Conservation (phyloP, 2,329 filamentous ascomycete genomes). For the Fonsecaea nubica region DNA sequence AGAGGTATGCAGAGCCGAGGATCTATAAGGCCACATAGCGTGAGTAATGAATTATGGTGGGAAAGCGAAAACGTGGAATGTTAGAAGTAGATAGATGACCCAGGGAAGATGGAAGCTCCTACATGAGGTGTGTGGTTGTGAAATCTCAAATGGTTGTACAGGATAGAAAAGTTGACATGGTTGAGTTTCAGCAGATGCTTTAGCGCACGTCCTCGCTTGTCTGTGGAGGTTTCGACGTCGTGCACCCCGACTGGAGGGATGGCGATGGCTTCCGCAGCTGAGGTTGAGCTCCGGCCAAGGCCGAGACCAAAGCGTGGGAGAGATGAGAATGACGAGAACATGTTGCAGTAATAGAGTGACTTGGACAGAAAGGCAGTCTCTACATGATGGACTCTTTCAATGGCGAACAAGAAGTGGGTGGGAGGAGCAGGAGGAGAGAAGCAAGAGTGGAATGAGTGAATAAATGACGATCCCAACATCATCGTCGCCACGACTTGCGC, state of each 20-base stretch:
- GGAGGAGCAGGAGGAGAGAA: background rate
- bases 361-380: background rate
- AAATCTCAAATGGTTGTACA: constrained; percentile 75
- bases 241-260: constrained; percentile 75
- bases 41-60: background rate
- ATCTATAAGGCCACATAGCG: constrained; percentile 50
- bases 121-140: constrained; percentile 85
- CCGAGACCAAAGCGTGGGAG: constrained; percentile 30
- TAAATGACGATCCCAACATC: background rate
- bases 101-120: constrained; percentile 41
- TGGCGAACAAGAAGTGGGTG: background rate
- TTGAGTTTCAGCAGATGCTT: constrained; percentile 92
- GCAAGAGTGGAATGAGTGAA: background rate
- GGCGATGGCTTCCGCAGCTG: constrained; percentile 42
- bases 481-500: background rate
- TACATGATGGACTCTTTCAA: background rate
- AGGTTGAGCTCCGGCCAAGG: constrained; percentile 25
- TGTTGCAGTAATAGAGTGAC: background rate
- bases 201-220: constrained; percentile 79
- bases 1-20: constrained; percentile 81
- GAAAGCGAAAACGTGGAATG: constrained; percentile 19
- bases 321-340: constrained; percentile 28
- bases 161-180: constrained; percentile 84
- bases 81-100: constrained; percentile 32
- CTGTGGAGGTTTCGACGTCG: constrained; percentile 77